These are phyloP conservation scores for Phylloporus sp. DNA, from an alignment of 768 basidiomycete species.

Conservation along the genomic window DNA sequence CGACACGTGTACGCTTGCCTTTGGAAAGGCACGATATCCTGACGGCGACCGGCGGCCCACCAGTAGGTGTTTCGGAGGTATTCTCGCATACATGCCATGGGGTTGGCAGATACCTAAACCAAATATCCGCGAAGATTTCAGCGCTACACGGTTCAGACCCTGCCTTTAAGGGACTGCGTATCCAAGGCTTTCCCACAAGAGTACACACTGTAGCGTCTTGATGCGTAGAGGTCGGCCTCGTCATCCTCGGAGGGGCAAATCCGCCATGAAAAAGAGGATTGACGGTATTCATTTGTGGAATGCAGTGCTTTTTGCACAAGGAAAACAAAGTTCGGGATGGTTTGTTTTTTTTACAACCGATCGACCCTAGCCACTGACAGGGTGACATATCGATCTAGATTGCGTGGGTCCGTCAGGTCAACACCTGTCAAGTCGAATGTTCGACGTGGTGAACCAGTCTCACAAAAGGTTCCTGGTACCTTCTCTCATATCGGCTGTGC, in stretches of 20 bases:
- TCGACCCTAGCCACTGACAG: neutral
- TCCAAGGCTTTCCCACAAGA: neutral
- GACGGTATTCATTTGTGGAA: neutral
- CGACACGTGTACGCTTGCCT: too few relatives aligned
- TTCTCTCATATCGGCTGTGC: slow-evolving; percentile 14
- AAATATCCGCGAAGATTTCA: too few relatives aligned
- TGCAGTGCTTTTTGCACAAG: neutral
- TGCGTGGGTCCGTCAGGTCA: neutral
- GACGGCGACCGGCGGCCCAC: too few relatives aligned
- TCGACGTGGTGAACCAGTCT: neutral
- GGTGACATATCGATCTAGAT: neutral
- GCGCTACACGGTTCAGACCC: too few relatives aligned
- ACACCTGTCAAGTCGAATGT: neutral
- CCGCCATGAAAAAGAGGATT: neutral
- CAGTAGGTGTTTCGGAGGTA: too few relatives aligned
- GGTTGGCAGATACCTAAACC: too few relatives aligned
- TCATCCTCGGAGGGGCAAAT: slow-evolving; percentile 7
- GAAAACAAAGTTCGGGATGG: neutral
- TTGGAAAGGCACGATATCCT: too few relatives aligned
- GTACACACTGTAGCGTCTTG: slow-evolving; percentile 11
- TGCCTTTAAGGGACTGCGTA: too few relatives aligned
- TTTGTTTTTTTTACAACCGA: neutral
- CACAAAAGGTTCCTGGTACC: slow-evolving; percentile 22
- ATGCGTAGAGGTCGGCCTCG: slow-evolving; percentile 14
- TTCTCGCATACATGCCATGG: too few relatives aligned